phyloP scores from a whole-genome alignment of 495 filamentous ascomycete species.

The Penicilliopsis zonata region DNA sequence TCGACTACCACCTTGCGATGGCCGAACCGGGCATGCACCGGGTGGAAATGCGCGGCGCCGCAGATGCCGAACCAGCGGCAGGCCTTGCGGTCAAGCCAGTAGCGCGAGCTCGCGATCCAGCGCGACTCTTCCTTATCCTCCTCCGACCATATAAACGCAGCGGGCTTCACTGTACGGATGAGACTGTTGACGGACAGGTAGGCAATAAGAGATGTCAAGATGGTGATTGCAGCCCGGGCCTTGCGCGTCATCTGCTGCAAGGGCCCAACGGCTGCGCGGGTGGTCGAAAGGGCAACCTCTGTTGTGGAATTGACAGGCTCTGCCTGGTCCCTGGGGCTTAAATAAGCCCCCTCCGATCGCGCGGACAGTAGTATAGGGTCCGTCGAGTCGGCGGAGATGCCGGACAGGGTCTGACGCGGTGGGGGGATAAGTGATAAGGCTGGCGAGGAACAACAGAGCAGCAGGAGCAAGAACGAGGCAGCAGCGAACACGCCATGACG shows the following conservation, averaged over 20 bases:
- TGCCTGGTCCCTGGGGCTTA: no score
- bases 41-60: slow-evolving; percentile 46
- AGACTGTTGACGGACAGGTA: slow-evolving; percentile 36
- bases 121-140: slow-evolving; percentile 43
- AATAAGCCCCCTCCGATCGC: no score
- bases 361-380: no score
- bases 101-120: slow-evolving; percentile 62
- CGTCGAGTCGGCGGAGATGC: no score
- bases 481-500: slow-evolving; percentile 6
- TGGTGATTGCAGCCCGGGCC: slow-evolving; percentile 23
- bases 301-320: slow-evolving; percentile 3
- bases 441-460: neutral
- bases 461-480: slow-evolving; percentile 4
- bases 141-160: slow-evolving; percentile 29
- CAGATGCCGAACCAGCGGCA: slow-evolving; percentile 66
- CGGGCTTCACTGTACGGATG: slow-evolving; percentile 16
- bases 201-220: slow-evolving; percentile 30
- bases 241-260: slow-evolving; percentile 31
- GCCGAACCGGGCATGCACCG: slow-evolving; percentile 15
- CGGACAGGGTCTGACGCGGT: neutral
- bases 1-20: slow-evolving; percentile 13
- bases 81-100: slow-evolving; percentile 61
- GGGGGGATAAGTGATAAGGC: neutral
- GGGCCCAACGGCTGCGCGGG: slow-evolving; percentile 3
- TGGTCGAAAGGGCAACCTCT: slow-evolving; percentile 10